Percentiles rank a stretch among this genome's conserved stretches.
phyloP scores from a whole-genome alignment of 2,329 filamentous ascomycete genomes.

The Penicillium palitans region DNA sequence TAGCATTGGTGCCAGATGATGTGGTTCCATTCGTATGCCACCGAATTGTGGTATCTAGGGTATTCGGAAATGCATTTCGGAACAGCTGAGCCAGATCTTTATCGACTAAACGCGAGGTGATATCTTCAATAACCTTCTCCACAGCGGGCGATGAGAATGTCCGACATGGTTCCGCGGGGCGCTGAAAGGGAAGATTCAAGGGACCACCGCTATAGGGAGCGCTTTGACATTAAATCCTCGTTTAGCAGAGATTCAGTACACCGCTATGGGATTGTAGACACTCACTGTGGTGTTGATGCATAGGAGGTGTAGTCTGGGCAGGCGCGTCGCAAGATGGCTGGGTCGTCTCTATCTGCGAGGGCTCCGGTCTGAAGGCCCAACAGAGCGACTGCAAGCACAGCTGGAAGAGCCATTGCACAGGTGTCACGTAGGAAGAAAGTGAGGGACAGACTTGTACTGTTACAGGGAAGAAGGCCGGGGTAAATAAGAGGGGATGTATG shows the following conservation, averaged over 20 bases:
- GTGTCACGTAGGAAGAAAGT: background rate
- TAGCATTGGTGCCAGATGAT: conserved; percentile 34
- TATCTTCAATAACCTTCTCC: conserved; percentile 80
- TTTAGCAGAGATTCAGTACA: conserved; percentile 2
- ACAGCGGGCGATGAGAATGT: conserved; percentile 86
- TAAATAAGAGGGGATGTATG: conserved; percentile 23
- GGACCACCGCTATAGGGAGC: conserved; percentile 77
- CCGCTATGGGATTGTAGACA: conserved; percentile 9
- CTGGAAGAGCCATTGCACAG: conserved; percentile 15
- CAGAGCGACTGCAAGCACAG: conserved; percentile 15
- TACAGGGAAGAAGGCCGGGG: conserved; percentile 1
- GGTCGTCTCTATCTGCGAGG: conserved; percentile 26
- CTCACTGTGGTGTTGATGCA: conserved; percentile 61
- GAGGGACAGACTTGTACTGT: background rate
- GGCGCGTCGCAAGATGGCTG: conserved; percentile 42
- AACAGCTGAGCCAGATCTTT: conserved; percentile 89
- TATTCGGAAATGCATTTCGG: conserved; percentile 92
- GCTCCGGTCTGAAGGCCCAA: conserved; percentile 19
- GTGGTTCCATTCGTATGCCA: conserved; percentile 70
- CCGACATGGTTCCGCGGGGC: conserved; percentile 76
- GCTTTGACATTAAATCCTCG: conserved; percentile 47
- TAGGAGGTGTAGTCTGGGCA: conserved; percentile 69
- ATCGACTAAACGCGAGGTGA: conserved; percentile 77
- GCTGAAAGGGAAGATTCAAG: conserved; percentile 78
- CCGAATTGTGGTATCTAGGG: conserved; percentile 82